Evolutionary conservation across 2,329 filamentous ascomycete species (phyloP), one percentile per base, ranked within the genome.

Genomic region (Colletotrichum camelliae): DNA sequence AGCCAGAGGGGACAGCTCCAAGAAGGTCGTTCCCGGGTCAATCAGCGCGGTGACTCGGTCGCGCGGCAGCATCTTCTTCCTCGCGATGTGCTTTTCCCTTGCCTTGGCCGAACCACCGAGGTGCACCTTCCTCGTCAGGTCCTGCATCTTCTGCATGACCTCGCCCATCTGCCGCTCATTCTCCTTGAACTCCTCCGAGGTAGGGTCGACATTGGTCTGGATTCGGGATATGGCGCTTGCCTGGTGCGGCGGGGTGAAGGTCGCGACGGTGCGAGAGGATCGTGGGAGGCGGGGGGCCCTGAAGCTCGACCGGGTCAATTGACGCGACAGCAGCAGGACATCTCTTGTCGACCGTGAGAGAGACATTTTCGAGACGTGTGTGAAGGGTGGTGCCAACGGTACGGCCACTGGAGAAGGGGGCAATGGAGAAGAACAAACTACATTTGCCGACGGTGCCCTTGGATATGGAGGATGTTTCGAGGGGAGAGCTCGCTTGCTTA

Each of bases 61-160:
- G 78, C 97, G 89, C 4, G 96, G 95, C 72, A 99, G 90, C 96
- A 98, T 98, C 89, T 98, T 98, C 78, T 95, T 95, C 80, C 96
- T 90, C 39, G 93, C 91, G 27, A 97, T 85, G 82, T 98, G 96
- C 87, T 98, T 98, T 78, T 96, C 92, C 75, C 94, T 90, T 5
- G 96, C 95, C 84, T 97, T 97, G 74, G 93, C 90, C 1, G 95
- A 87, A 1, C 97, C 97, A 69, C 96, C 96, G 78, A 91, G 89
- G 67, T 95, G 91, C 72, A 95, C 94, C 79, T 89, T 92, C 62
- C 88, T 86, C 74, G 96, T 95, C 74, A 98, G 88, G 69, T 89
- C 87, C 75, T 93, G 90, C 80, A 98, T 89, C 24, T 90, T 90
- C 71, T 88, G 87, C 81, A 95, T 92, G 70, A 96, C 90, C 79